A percentile compares a stretch with the other conserved stretches of the same genome.
Conservation (phyloP, 768 basidiomycete genomes). For the Ramaria sp. region DNA sequence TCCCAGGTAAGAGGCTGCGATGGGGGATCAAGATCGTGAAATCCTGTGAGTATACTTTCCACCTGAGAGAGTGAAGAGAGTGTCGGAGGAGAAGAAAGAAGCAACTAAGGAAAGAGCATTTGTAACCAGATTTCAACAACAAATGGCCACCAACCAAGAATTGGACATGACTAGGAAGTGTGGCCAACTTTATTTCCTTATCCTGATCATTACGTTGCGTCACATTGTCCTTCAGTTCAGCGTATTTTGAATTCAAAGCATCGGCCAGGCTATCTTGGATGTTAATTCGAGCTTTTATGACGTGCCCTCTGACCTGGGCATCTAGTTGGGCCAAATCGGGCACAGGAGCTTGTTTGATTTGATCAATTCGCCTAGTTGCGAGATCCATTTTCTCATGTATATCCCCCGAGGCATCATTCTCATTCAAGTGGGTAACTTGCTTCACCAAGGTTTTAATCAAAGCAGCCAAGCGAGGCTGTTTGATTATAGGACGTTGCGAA, state of each 20-base stretch:
- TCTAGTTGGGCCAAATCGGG: constrained; percentile 2
- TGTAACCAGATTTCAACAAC: neutral
- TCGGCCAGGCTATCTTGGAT: constrained; percentile 49
- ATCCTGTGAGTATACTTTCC: constrained; percentile 37
- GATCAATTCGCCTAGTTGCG: constrained; percentile 17
- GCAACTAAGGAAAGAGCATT: constrained; percentile 29
- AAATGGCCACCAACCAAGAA: constrained; percentile 41
- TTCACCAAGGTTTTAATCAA: constrained; percentile 43
- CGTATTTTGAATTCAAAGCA: constrained; percentile 46
- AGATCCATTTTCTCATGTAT: constrained; percentile 43
- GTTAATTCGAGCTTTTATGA: constrained; percentile 58
- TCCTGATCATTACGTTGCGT: constrained; percentile 49
- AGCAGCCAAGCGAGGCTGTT: constrained; percentile 38
- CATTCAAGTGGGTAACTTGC: constrained; percentile 7
- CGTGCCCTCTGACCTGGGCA: constrained; percentile 2
- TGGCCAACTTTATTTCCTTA: constrained; percentile 54
- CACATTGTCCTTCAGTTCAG: constrained; percentile 39
- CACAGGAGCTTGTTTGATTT: neutral
- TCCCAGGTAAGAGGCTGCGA: constrained; percentile 50
- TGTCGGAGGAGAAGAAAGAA: constrained; percentile 45
- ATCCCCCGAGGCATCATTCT: constrained; percentile 29
- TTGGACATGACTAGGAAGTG: constrained; percentile 62
- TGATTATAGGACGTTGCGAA: constrained; percentile 44
- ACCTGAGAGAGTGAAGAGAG: constrained; percentile 40
- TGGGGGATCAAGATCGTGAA: constrained; percentile 33